These are phyloP conservation scores for Eucalyptus regnans DNA, from an alignment of 345 rosid genomes.

Conservation along the genomic window DNA sequence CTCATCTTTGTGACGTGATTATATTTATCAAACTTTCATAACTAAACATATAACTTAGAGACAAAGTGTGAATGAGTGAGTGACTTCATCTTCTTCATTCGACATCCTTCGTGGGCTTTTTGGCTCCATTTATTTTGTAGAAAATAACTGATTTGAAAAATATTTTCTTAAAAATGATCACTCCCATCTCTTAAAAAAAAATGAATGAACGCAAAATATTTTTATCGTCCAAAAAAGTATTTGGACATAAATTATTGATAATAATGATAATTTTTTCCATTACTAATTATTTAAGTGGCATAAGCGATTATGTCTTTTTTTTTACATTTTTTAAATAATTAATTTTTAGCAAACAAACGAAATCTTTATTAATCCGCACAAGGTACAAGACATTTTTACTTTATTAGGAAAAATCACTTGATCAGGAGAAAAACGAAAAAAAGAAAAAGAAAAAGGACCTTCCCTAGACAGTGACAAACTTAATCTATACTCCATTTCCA, in stretches of 20 bases:
- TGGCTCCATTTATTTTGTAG: not conserved
- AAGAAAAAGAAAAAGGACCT: not conserved
- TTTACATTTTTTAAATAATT: too few relatives aligned
- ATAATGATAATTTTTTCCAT: too few relatives aligned
- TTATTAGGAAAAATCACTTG: not conserved
- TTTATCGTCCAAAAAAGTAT: too few relatives aligned
- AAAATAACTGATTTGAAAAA: too few relatives aligned
- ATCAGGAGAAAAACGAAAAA: not conserved
- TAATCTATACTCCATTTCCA: not conserved
- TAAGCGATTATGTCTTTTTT: too few relatives aligned
- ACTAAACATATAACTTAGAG: not conserved
- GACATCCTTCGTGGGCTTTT: not conserved
- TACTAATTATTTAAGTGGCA: too few relatives aligned
- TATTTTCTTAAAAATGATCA: too few relatives aligned
- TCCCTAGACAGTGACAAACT: not conserved
- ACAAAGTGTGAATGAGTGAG: not conserved
- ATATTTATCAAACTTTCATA: not conserved
- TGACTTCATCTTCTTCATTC: not conserved
- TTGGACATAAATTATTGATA: too few relatives aligned
- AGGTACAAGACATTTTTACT: not conserved
- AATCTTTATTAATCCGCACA: too few relatives aligned
- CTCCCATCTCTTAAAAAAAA: too few relatives aligned
- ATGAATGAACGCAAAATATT: too few relatives aligned
- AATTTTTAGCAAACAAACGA: too few relatives aligned
- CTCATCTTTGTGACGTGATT: not conserved